Evolutionary conservation across 2,329 filamentous ascomycete species (phyloP), one percentile per base, ranked within the genome.

Genomic region (Cercospora zeina): DNA sequence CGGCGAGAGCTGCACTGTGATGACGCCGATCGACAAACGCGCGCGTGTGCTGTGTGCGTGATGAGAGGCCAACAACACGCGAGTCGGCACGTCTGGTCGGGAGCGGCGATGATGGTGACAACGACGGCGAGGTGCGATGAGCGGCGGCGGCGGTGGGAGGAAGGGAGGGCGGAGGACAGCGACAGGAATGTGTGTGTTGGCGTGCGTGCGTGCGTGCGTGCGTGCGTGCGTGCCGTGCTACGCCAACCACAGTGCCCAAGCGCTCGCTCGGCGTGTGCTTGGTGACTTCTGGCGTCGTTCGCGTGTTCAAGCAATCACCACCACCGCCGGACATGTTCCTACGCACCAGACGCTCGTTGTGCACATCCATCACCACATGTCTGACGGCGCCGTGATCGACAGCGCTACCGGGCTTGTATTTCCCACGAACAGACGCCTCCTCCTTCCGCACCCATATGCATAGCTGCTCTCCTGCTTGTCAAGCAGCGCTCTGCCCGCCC

Each of bases 361-460:
- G 42, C 21, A 21, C 16, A 47, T 47, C 27, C 42, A 47, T 47
- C 42, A 47, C 42, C 42, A 47, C 42, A 27, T 47, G 42, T 27
- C 21, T 47, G 42, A 27, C 42, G 42, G 42, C 42, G 42, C 42
- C 39, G 36, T 42, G 56, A 58, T 58, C 56, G 42, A 51, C 56
- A 42, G 33, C 19, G 56, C 56, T 51, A 58, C 42, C 47, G 56
- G 56, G 56, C 56, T 34, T 51, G 45, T 39, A 39, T 50, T 58
- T 58, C 16, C 56, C 56, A 50, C 56, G 19, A 58, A 34, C 30
- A 51, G 56, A 50, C 56, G 31, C 56, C 10, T 13, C 14, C 56
- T 45, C 33, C 10, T 6, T 33, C 33, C 54, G 37, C 37, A n/a
- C 8, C 31, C 51, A 36, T 30, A 6, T 27, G 24, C 24, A 27